Conservation (phyloP, 179 eudicot species). For the Beta lomatogona region DNA sequence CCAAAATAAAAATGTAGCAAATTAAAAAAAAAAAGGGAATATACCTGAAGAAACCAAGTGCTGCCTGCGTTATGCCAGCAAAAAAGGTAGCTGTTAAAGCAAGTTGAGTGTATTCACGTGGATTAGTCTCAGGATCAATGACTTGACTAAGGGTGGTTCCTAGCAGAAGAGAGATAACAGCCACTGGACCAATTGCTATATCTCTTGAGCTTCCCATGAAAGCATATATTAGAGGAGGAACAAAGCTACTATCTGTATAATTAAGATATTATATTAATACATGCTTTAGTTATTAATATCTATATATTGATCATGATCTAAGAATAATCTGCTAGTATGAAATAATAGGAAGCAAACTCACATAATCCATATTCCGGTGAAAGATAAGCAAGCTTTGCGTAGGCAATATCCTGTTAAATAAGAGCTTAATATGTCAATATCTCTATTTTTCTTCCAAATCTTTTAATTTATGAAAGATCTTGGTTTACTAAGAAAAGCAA, state of each 20-base stretch:
- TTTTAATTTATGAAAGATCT: no score
- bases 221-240: slow-evolving; percentile 81
- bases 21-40: no score
- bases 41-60: slow-evolving; percentile 35
- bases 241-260: slow-evolving; percentile 70
- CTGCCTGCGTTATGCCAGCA: slow-evolving; percentile 54
- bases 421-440: background rate
- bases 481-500: no score
- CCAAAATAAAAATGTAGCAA: no score
- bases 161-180: slow-evolving; percentile 73
- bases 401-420: slow-evolving; percentile 67
- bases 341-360: slow-evolving; percentile 37
- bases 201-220: slow-evolving; percentile 91
- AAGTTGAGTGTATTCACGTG: slow-evolving; percentile 49
- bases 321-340: background rate
- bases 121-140: slow-evolving; percentile 50
- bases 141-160: slow-evolving; percentile 55
- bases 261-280: background rate
- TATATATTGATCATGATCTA: no score
- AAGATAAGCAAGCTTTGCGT: slow-evolving; percentile 70
- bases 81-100: slow-evolving; percentile 87
- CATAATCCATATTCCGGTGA: slow-evolving; percentile 70
- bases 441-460: no score
- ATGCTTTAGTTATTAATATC: background rate
- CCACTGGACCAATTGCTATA: slow-evolving; percentile 91